Percentiles rank a stretch among this genome's conserved stretches.
Evolutionary conservation across 2,329 filamentous ascomycete genomes (phyloP).

Genomic region (Magnaporthiopsis rhizophila): DNA sequence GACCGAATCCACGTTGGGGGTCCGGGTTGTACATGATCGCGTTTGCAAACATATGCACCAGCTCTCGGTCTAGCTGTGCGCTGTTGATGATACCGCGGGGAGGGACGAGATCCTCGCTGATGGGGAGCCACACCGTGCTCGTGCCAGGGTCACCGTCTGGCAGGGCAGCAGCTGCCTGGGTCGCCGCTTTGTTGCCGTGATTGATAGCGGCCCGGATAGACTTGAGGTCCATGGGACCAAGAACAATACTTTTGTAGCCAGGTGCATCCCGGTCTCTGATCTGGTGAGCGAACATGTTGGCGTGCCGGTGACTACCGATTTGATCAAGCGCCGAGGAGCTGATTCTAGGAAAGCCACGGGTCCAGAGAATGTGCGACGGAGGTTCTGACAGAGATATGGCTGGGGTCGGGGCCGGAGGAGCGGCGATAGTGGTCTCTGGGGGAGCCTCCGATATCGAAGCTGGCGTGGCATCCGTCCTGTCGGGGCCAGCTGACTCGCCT

Average conservation of each 20-base stretch:
- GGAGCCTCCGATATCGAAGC: slow-evolving; percentile 17
- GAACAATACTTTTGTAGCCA: slow-evolving; percentile 65
- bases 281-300: slow-evolving; percentile 70
- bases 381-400: background rate
- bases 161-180: slow-evolving; percentile 51
- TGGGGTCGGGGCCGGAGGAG: background rate
- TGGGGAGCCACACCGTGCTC: slow-evolving; percentile 55
- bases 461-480: slow-evolving; percentile 28
- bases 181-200: slow-evolving; percentile 59
- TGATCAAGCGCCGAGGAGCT: slow-evolving; percentile 67
- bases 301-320: slow-evolving; percentile 67
- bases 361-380: slow-evolving; percentile 56
- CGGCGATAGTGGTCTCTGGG: background rate
- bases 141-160: slow-evolving; percentile 50
- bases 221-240: slow-evolving; percentile 70
- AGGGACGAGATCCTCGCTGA: slow-evolving; percentile 70
- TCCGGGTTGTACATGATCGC: slow-evolving; percentile 98
- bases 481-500: slow-evolving; percentile 35
- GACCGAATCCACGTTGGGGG: slow-evolving; percentile 60
- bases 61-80: slow-evolving; percentile 82
- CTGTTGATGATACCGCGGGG: slow-evolving; percentile 90
- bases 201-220: slow-evolving; percentile 69
- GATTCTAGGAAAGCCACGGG: slow-evolving; percentile 66
- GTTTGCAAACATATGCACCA: slow-evolving; percentile 96
- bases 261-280: slow-evolving; percentile 69